Conservation (phyloP, 1,284 basidiomycete genomes). For the Farysia itapuensis region DNA sequence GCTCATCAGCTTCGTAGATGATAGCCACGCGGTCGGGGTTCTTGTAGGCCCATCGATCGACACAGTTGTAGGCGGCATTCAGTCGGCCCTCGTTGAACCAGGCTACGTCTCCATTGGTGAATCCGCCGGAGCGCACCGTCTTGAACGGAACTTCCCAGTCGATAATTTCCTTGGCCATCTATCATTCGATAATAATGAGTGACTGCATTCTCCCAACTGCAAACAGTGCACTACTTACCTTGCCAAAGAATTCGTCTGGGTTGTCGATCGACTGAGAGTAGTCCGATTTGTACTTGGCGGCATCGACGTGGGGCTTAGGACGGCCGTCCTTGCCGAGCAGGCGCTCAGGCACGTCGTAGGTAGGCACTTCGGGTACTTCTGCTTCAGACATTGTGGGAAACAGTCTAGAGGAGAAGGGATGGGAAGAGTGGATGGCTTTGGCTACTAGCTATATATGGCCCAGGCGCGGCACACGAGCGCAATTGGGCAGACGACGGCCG, state of each 20-base stretch:
- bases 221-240: slow-evolving; percentile 26
- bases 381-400: slow-evolving; percentile 25
- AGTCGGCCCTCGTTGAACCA: slow-evolving; percentile 73
- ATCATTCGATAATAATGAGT: slow-evolving; percentile 1
- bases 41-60: slow-evolving; percentile 91
- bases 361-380: slow-evolving; percentile 31
- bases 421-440: background rate
- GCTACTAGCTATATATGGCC: too few relatives aligned
- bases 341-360: slow-evolving; percentile 45
- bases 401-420: background rate
- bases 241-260: slow-evolving; percentile 48
- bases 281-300: slow-evolving; percentile 38
- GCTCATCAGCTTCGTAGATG: slow-evolving; percentile 98
- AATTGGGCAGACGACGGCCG: too few relatives aligned
- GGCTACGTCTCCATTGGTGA: slow-evolving; percentile 81
- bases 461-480: too few relatives aligned
- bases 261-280: slow-evolving; percentile 45
- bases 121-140: slow-evolving; percentile 81
- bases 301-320: slow-evolving; percentile 45
- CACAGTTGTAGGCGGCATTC: slow-evolving; percentile 89
- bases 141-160: slow-evolving; percentile 91
- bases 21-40: slow-evolving; percentile 92
- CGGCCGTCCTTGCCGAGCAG: slow-evolving; percentile 42
- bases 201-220: background rate
- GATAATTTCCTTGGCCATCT: slow-evolving; percentile 79